Evolutionary conservation across 371 early-diverging fungal species (phyloP), one percentile per base, ranked within the genome.

Genomic region (Zancudomyces culisetae): DNA sequence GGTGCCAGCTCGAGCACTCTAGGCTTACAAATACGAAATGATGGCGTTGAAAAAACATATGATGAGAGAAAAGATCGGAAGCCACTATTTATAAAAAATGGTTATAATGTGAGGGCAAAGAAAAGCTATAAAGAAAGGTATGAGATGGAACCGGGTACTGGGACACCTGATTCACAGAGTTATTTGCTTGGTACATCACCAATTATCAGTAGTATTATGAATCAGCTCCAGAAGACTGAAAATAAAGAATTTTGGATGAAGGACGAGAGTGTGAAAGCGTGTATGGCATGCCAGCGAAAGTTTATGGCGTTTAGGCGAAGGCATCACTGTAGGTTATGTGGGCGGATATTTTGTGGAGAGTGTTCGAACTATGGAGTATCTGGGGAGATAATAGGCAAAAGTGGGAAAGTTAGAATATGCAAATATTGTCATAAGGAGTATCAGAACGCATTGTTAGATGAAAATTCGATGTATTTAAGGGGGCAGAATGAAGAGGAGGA

Each of bases 321-420:
- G 28, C 45, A 45, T 28, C 45, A 45, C 18, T 45, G 45, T 18
- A 45, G 45, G 28, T 28, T 45, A 45, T 45, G 45, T 45, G 45
- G 45, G 27, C 45, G 18, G 45, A 45, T 45, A 27, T 45, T 45
- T 45, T 45, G 45, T 28, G 6, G 10, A 24, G 18, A 45, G 15
- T 45, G 45, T 45, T 6, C 45, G 18, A 27, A 24, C 18, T 15
- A 28, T 27, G 28, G 26, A 45, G 45, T 45, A 10, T 45, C 45
- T 45, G 45, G 45, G 15, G 45, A 45, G 45, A 24, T 28, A 45
- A 15, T 45, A 24, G 28, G 45, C 26, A 45, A 45, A 18, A 45
- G 28, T 18, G 27, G 28, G 27, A 28, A 45, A 15, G 18, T 45
- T 10, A 6, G 45, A 18, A 45, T 45, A 24, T 45, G 45, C 18